Percentiles rank a stretch among this genome's conserved stretches.
Conservation (phyloP, 2,329 filamentous ascomycete genomes). For the Colletotrichum truncatum region DNA sequence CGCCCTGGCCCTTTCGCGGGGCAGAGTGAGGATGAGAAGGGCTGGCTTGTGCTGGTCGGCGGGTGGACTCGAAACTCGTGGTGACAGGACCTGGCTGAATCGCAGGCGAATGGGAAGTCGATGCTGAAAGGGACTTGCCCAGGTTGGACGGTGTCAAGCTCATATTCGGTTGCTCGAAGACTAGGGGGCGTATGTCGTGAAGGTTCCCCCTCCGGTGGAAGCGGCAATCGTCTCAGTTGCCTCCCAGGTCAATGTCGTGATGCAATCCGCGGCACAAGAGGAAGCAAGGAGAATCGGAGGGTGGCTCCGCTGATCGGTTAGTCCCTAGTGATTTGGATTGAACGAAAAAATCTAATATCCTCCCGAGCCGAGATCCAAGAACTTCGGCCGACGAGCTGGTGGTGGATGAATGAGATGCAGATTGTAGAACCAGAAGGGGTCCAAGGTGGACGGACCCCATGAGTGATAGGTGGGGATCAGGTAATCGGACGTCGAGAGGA, state of each 20-base stretch:
- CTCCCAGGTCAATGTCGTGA: conserved; percentile 9
- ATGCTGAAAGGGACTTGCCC: conserved; percentile 62
- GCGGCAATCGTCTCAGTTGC: neutral
- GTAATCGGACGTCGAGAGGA: conserved; percentile 46
- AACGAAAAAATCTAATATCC: neutral
- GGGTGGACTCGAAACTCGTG: conserved; percentile 59
- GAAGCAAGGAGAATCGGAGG: neutral
- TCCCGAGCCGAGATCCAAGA: neutral
- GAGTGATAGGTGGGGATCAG: conserved; percentile 42
- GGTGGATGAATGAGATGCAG: conserved; percentile 8
- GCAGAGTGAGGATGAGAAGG: conserved; percentile 47
- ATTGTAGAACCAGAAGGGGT: conserved; percentile 37
- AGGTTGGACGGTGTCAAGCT: conserved; percentile 45
- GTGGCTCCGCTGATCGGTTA: neutral
- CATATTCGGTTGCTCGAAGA: conserved; percentile 30
- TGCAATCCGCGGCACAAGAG: conserved; percentile 5
- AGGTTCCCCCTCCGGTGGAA: conserved; percentile 3
- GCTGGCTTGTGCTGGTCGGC: conserved; percentile 53
- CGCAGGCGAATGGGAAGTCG: conserved; percentile 50
- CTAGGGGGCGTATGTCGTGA: neutral
- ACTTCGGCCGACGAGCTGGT: neutral
- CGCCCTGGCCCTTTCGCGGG: conserved; percentile 79
- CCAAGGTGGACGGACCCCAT: conserved; percentile 47
- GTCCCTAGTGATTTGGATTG: neutral
- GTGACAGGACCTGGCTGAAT: conserved; percentile 52